Conservation (phyloP, 495 filamentous ascomycete species). For the Penicillium malachiteum region DNA sequence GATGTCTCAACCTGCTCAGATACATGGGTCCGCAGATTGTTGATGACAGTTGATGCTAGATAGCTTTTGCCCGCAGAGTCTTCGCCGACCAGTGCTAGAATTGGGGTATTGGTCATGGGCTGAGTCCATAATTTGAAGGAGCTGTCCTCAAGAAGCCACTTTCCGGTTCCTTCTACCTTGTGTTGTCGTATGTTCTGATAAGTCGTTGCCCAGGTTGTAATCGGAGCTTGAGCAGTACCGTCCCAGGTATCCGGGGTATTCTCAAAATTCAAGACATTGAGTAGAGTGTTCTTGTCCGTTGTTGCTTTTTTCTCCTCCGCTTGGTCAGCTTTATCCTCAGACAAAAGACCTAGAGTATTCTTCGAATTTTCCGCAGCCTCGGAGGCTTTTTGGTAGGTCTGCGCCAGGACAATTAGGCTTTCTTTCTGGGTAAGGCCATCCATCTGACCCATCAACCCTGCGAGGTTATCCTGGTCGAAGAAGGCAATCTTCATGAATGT, state of each 20-base stretch:
- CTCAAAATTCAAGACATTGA: neutral
- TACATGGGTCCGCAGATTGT: neutral
- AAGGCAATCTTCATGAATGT: constrained; percentile 9
- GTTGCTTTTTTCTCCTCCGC: neutral
- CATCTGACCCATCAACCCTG: constrained; percentile 1
- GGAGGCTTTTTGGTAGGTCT: constrained; percentile 3
- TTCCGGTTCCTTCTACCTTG: constrained; percentile 7
- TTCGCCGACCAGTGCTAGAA: constrained; percentile 8
- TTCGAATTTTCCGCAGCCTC: neutral
- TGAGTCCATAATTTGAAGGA: constrained; percentile 1
- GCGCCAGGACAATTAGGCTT: neutral
- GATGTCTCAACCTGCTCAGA: neutral
- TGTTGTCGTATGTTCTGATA: constrained; percentile 8
- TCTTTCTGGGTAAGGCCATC: constrained; percentile 3
- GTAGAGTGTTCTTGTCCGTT: neutral
- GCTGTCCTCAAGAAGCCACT: constrained; percentile 4
- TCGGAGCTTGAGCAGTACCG: neutral
- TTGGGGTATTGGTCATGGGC: neutral
- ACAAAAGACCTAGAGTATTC: neutral
- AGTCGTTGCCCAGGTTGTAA: constrained; percentile 4
- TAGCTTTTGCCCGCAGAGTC: constrained; percentile 13
- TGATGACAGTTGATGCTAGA: constrained; percentile 6
- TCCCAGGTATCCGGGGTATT: constrained; percentile 9
- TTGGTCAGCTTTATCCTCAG: neutral
- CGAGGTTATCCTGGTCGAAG: neutral